A percentile compares a stretch with the other conserved stretches of the same genome.
Conservation (phyloP, 495 filamentous ascomycete species). For the Hypoxylon cercidicola region DNA sequence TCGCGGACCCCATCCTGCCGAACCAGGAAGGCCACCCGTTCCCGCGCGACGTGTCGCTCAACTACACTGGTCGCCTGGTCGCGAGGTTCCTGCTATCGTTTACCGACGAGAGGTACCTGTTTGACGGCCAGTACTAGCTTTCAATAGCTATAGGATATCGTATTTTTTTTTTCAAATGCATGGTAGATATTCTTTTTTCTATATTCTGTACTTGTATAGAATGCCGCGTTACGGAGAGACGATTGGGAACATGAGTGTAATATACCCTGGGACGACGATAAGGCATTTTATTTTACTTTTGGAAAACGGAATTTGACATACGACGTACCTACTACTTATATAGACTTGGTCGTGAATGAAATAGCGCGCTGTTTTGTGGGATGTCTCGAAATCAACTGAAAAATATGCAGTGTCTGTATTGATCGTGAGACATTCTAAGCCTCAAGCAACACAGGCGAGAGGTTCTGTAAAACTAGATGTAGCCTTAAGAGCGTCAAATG, state of each 20-base stretch:
- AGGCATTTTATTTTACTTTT: conserved; percentile 14
- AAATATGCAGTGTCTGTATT: too few species aligned
- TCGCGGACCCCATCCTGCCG: conserved; percentile 55
- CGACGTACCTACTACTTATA: too few species aligned
- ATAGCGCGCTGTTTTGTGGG: neutral
- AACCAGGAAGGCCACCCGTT: conserved; percentile 56
- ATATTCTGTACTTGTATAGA: conserved; percentile 19
- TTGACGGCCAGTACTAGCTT: conserved; percentile 44
- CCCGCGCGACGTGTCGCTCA: conserved; percentile 54
- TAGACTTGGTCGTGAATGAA: conserved; percentile 2
- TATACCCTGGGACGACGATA: conserved; percentile 9
- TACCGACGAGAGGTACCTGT: conserved; percentile 53
- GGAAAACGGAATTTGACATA: too few species aligned
- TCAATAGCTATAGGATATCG: neutral
- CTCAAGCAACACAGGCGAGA: too few species aligned
- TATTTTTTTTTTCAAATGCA: neutral
- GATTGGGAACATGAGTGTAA: neutral
- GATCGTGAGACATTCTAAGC: too few species aligned
- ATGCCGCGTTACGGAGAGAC: neutral
- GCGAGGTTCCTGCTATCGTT: conserved; percentile 63
- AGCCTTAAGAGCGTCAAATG: too few species aligned
- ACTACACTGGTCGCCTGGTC: conserved; percentile 61
- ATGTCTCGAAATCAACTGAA: neutral
- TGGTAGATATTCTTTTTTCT: neutral
- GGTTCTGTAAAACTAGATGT: too few species aligned